Conservation (phyloP, 2,329 filamentous ascomycete species). For the Chaetoscypha palmicola region DNA sequence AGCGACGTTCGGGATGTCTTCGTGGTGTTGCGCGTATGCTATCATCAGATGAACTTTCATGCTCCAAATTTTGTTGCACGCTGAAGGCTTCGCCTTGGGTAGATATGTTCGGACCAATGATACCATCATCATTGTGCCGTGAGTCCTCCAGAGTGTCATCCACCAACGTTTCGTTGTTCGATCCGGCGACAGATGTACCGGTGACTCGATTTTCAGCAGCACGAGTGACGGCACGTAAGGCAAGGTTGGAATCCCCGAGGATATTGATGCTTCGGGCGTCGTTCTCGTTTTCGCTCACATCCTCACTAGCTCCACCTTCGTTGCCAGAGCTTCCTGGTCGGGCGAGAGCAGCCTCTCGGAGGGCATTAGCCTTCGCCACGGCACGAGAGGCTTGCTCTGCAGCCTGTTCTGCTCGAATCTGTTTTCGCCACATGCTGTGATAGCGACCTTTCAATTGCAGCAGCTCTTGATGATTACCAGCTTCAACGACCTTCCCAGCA, state of each 20-base stretch:
- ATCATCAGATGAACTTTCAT: not conserved
- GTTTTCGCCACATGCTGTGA: slow-evolving; percentile 79
- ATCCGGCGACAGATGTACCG: slow-evolving; percentile 17
- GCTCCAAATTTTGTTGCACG: not conserved
- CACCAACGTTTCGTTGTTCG: slow-evolving; percentile 5
- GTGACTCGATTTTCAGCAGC: slow-evolving; percentile 7
- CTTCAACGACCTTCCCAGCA: slow-evolving; percentile 69
- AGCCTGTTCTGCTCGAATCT: slow-evolving; percentile 70
- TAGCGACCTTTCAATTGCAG: slow-evolving; percentile 66
- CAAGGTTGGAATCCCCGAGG: slow-evolving; percentile 12
- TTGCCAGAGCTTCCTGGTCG: slow-evolving; percentile 26
- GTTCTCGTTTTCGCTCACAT: slow-evolving; percentile 26
- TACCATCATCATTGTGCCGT: no score
- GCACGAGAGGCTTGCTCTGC: slow-evolving; percentile 45
- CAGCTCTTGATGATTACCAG: slow-evolving; percentile 72
- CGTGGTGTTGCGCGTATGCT: not conserved
- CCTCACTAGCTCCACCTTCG: slow-evolving; percentile 22
- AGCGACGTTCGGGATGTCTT: not conserved
- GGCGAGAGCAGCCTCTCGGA: slow-evolving; percentile 24
- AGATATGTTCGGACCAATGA: not conserved
- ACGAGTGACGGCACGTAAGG: slow-evolving; percentile 14
- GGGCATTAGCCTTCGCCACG: slow-evolving; percentile 27
- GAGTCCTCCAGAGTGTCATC: not conserved
- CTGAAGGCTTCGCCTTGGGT: not conserved
- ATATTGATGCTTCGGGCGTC: slow-evolving; percentile 18